Evolutionary conservation across 148 eudicot species (phyloP).

Genomic region (Rhododendron williamsianum): DNA sequence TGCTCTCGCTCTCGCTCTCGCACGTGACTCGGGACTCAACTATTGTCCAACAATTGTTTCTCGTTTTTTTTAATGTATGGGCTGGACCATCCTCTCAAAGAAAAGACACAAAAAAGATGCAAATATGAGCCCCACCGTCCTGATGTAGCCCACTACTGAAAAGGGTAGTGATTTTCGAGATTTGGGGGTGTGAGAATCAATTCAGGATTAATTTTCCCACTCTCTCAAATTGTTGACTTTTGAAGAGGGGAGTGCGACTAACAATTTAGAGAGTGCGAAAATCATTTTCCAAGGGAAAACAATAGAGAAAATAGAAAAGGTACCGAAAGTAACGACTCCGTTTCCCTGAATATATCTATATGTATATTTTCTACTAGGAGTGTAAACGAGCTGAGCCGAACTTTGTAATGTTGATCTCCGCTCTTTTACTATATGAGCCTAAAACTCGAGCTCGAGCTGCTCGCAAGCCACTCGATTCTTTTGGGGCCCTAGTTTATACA

Average conservation of each 20-base stretch:
- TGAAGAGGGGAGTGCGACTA: no score
- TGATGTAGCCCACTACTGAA: not conserved
- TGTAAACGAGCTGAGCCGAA: no score
- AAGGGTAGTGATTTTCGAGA: no score
- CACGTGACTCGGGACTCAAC: not conserved
- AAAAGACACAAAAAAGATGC: not conserved
- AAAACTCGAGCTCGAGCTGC: not conserved
- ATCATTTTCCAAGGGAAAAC: no score
- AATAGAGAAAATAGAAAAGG: no score
- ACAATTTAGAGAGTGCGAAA: no score
- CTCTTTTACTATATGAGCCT: not conserved
- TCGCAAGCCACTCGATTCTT: no score
- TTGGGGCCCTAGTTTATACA: no score
- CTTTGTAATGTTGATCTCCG: not conserved
- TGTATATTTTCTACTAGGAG: no score
- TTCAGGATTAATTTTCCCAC: not conserved
- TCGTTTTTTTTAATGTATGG: not conserved
- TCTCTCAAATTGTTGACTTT: not conserved
- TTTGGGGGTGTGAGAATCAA: no score
- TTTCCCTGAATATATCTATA: no score
- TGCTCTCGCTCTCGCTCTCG: not conserved
- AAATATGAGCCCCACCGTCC: not conserved
- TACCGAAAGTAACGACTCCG: no score
- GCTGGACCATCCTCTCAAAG: not conserved
- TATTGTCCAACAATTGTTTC: not conserved